These are phyloP conservation scores for Apiospora aurea DNA, from an alignment of 2,329 filamentous ascomycete genomes.

Conservation along the genomic window DNA sequence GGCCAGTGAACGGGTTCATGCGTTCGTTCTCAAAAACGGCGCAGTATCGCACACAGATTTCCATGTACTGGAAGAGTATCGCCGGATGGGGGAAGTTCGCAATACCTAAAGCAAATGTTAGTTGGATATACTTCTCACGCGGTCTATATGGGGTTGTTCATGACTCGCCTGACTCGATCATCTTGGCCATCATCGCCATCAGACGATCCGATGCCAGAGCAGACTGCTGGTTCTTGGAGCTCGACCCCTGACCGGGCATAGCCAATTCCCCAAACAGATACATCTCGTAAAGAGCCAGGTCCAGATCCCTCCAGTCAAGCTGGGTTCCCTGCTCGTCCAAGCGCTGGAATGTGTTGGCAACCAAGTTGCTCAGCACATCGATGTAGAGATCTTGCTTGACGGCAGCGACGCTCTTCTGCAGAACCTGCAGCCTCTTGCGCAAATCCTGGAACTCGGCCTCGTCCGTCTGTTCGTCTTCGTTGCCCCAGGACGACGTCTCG, in stretches of 20 bases:
- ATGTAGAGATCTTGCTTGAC: conserved; percentile 90
- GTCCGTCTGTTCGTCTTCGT: conserved; percentile 93
- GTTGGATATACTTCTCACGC: conserved; percentile 34
- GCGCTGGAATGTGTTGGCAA: conserved; percentile 86
- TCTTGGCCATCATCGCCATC: conserved; percentile 91
- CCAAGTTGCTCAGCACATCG: conserved; percentile 84
- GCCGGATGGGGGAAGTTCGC: conserved; percentile 88
- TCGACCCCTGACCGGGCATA: conserved; percentile 86
- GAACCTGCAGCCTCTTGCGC: conserved; percentile 83
- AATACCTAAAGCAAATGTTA: conserved; percentile 63
- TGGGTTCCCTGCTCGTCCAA: conserved; percentile 75
- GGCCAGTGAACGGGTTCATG: conserved; percentile 74
- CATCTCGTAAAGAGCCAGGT: conserved; percentile 94
- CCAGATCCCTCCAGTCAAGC: conserved; percentile 93
- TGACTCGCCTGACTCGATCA: conserved; percentile 85
- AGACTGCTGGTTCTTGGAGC: conserved; percentile 82
- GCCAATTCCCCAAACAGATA: conserved; percentile 94
- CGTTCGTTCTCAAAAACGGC: conserved; percentile 86
- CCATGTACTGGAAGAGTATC: conserved; percentile 96
- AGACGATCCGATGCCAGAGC: conserved; percentile 81
- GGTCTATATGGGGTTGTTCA: conserved; percentile 24
- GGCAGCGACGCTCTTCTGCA: conserved; percentile 91
- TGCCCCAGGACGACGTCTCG: conserved; percentile 90
- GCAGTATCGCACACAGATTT: conserved; percentile 94
- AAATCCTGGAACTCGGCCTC: conserved; percentile 98